A percentile compares a stretch with the other conserved stretches of the same genome.
Conservation (phyloP, 2,329 filamentous ascomycete species). For the Pseudogymnoascus sp. region DNA sequence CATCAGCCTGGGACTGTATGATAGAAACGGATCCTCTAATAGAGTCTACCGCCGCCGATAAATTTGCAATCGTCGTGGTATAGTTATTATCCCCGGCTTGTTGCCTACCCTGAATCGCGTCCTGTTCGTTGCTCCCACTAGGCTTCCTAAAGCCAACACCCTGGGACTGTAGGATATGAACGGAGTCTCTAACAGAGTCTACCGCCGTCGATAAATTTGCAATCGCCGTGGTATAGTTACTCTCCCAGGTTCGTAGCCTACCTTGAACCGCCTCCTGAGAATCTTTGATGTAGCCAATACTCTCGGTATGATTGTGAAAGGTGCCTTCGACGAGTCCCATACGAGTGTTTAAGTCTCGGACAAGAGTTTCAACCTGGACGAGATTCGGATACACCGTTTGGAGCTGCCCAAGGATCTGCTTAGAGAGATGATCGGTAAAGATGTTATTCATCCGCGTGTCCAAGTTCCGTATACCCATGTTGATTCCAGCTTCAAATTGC, state of each 20-base stretch:
- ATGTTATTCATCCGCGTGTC: constrained; percentile 23
- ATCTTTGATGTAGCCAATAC: background rate
- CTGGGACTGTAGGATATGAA: background rate
- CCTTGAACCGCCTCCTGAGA: background rate
- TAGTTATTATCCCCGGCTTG: no score
- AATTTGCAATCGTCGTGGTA: background rate
- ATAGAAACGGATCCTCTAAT: background rate
- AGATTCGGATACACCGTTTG: constrained; percentile 14
- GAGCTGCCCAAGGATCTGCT: constrained; percentile 27
- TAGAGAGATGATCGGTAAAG: constrained; percentile 32
- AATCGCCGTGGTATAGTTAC: background rate
- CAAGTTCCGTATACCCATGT: constrained; percentile 16
- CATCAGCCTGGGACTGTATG: background rate
- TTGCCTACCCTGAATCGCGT: background rate
- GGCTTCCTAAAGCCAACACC: background rate
- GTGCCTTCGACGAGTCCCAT: background rate
- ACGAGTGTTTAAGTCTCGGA: background rate
- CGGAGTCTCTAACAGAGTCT: background rate
- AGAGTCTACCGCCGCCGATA: background rate
- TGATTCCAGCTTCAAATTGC: constrained; percentile 12
- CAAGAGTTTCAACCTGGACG: background rate
- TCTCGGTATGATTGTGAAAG: background rate
- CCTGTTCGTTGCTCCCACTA: background rate
- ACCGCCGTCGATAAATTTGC: background rate
- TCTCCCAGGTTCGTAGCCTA: background rate